Percentiles rank a stretch among this genome's conserved stretches.
Evolutionary conservation across 768 basidiomycete species (phyloP).

Genomic region (Amanita pallidorosea): DNA sequence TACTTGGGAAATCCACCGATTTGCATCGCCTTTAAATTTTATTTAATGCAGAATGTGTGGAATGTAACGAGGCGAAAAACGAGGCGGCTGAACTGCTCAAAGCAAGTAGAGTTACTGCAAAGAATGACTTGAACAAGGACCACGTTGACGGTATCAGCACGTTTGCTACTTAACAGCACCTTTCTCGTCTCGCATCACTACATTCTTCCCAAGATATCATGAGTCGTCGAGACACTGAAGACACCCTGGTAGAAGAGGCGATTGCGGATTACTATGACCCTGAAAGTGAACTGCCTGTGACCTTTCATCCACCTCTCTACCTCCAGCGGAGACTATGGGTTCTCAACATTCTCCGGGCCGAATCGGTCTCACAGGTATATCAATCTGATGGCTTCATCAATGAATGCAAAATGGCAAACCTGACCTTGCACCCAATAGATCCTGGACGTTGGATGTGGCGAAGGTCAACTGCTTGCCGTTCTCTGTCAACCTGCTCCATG

Average conservation of each 20-base stretch:
- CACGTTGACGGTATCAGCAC: not conserved
- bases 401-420: not conserved
- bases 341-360: constrained; percentile 47
- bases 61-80: too few species aligned
- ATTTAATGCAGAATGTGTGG: too few species aligned
- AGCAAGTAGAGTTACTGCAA: too few species aligned
- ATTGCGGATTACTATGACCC: not conserved
- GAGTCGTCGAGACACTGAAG: not conserved
- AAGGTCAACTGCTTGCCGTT: constrained; percentile 60
- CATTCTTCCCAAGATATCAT: not conserved
- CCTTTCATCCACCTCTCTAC: constrained; percentile 57
- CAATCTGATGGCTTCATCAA: not conserved
- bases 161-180: not conserved
- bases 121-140: too few species aligned
- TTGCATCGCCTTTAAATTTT: too few species aligned
- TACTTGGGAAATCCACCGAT: too few species aligned
- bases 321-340: constrained; percentile 68
- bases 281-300: constrained; percentile 36
- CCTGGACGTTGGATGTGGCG: constrained; percentile 78
- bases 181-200: too few species aligned
- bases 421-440: constrained; percentile 31
- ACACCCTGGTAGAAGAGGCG: not conserved
- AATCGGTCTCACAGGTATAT: constrained; percentile 43
- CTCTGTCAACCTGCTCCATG: constrained; percentile 71
- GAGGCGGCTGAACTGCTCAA: too few species aligned